Conservation (phyloP, 2,329 filamentous ascomycete genomes). For the Exophiala lecanii-corni region DNA sequence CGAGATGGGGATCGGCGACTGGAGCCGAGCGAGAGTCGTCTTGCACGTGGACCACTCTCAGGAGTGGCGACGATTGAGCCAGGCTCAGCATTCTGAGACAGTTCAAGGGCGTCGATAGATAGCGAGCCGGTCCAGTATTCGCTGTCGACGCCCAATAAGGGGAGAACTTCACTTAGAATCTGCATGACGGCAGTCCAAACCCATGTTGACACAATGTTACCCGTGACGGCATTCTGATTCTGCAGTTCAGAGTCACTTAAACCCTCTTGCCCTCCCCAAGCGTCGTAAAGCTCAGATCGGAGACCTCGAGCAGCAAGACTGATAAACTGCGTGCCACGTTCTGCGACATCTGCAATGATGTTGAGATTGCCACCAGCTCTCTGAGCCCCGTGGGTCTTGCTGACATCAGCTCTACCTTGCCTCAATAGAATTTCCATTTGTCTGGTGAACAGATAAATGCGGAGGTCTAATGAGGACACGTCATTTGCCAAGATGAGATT, state of each 20-base stretch:
- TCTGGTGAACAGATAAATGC: conserved; percentile 86
- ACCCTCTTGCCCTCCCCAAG: conserved; percentile 43
- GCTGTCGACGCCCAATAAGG: conserved; percentile 9
- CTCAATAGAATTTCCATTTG: conserved; percentile 68
- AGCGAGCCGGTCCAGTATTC: conserved; percentile 10
- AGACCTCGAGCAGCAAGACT: conserved; percentile 74
- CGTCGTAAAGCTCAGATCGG: conserved; percentile 68
- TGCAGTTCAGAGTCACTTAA: conserved; percentile 32
- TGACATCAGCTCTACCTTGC: conserved; percentile 8
- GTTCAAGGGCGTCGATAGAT: conserved; percentile 16
- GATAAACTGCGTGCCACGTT: conserved; percentile 77
- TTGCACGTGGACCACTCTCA: conserved; percentile 1
- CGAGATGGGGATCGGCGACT: conserved; percentile 10
- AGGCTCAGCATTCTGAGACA: conserved; percentile 6
- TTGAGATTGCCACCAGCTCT: conserved; percentile 12
- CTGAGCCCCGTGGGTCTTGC: conserved; percentile 2
- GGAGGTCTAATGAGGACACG: conserved; percentile 93
- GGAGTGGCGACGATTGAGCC: neutral
- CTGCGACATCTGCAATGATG: conserved; percentile 81
- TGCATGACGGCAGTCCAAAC: conserved; percentile 41
- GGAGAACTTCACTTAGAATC: conserved; percentile 31
- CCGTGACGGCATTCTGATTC: conserved; percentile 32
- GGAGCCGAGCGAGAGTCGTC: conserved; percentile 10
- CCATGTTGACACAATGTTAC: conserved; percentile 46
- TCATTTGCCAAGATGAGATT: conserved; percentile 91